Evolutionary conservation across 2,329 filamentous ascomycete species (phyloP).

Genomic region (Fusarium acutatum): DNA sequence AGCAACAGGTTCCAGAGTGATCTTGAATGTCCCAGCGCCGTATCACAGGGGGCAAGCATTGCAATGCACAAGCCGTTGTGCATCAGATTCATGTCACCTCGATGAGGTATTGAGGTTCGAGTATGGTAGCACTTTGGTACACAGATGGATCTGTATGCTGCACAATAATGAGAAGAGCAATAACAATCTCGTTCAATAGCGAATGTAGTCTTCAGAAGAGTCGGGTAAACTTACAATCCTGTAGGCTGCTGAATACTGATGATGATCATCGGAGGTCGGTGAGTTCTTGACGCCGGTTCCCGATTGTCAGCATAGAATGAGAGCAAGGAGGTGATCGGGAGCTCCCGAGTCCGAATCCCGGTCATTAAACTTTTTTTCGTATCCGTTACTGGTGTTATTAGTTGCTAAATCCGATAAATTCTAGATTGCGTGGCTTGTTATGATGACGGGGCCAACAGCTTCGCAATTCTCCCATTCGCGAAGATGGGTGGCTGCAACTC

Average conservation of each 20-base stretch:
- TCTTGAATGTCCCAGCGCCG: neutral
- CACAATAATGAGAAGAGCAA: conserved; percentile 2
- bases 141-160: neutral
- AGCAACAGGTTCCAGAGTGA: neutral
- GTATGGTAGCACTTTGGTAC: conserved; percentile 16
- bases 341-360: conserved; percentile 15
- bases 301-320: neutral
- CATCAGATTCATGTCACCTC: conserved; percentile 28
- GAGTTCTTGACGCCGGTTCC: neutral
- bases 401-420: neutral
- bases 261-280: conserved; percentile 14
- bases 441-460: neutral
- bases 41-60: conserved; percentile 17
- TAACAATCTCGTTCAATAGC: neutral
- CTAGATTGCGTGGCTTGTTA: neutral
- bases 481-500: neutral
- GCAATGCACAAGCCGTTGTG: conserved; percentile 20
- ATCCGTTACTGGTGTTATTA: neutral
- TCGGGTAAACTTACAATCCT: neutral
- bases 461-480: neutral
- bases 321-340: neutral
- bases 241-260: neutral
- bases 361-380: conserved; percentile 5
- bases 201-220: neutral
- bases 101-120: conserved; percentile 36